phyloP scores from a whole-genome alignment of 106 monocot species.

The Dendrobium nobile region DNA sequence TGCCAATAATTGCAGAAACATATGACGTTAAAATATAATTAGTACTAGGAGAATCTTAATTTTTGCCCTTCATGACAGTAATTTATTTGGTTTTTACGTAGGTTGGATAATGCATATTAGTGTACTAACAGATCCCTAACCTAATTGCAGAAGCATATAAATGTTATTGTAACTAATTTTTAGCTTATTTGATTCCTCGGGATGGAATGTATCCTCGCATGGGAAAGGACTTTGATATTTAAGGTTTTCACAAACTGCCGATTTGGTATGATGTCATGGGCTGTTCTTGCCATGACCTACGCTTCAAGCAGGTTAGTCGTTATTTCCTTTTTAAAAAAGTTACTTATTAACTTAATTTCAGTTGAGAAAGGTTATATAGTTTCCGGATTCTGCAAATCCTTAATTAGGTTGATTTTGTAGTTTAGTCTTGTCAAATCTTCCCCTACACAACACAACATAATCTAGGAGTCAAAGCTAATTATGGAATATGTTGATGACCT shows the following conservation, averaged over 20 bases:
- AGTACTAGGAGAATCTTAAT: background rate
- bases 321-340: background rate
- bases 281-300: conserved; percentile 91
- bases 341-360: background rate
- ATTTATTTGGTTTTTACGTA: background rate
- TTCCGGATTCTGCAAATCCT: background rate
- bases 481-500: background rate
- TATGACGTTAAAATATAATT: background rate
- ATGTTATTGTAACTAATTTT: background rate
- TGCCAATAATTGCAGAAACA: background rate
- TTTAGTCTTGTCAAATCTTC: background rate
- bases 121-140: background rate
- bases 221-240: conserved; percentile 92
- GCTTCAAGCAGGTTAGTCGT: conserved; percentile 84
- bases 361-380: background rate
- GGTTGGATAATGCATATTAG: background rate
- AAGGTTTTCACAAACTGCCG: conserved; percentile 98
- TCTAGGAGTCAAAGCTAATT: background rate
- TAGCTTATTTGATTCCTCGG: conserved; percentile 23
- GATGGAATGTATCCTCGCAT: conserved; percentile 98
- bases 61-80: background rate
- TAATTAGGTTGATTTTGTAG: background rate
- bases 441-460: background rate
- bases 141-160: too few relatives aligned
- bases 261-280: conserved; percentile 99